These are phyloP conservation scores for Serpula lacrymans DNA, from an alignment of 768 basidiomycete genomes.

Conservation along the genomic window DNA sequence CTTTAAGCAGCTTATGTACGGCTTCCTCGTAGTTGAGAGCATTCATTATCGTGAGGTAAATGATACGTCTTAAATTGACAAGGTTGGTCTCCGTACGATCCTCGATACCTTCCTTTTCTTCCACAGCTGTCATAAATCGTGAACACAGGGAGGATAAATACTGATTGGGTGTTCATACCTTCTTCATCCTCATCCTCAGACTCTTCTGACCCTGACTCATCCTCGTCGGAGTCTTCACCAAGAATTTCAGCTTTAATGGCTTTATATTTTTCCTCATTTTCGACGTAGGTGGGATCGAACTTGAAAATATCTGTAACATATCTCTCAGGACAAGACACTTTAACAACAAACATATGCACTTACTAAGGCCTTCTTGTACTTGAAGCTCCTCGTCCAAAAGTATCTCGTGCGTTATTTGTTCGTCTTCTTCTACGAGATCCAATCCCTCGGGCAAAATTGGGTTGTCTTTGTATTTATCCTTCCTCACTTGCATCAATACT, in stretches of 20 bases:
- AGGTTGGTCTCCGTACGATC: conserved; percentile 95
- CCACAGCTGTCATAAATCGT: conserved; percentile 44
- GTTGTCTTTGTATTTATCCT: conserved; percentile 99
- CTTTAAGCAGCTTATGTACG: conserved; percentile 94
- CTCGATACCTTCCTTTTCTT: conserved; percentile 85
- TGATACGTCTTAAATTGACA: conserved; percentile 89
- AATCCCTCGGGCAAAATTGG: conserved; percentile 91
- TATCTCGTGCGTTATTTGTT: conserved; percentile 94
- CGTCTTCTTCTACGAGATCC: conserved; percentile 96
- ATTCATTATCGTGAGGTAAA: conserved; percentile 99
- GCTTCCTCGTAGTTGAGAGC: conserved; percentile 98
- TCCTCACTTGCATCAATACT: conserved; percentile 97
- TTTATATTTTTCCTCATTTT: conserved; percentile 94
- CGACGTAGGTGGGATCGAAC: conserved; percentile 78
- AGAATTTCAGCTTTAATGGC: conserved; percentile 91
- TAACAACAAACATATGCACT: conserved; percentile 21
- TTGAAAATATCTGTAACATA: conserved; percentile 83
- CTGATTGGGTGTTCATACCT: conserved; percentile 30
- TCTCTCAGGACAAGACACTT: conserved; percentile 6
- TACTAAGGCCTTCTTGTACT: conserved; percentile 92
- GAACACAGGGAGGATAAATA: conserved; percentile 5
- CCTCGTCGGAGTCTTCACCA: conserved; percentile 79
- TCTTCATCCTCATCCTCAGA: conserved; percentile 67
- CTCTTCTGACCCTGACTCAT: conserved; percentile 59
- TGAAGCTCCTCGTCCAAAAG: conserved; percentile 91